Evolutionary conservation across 1,139 yeast genomes (phyloP), one percentile per base, ranked within the genome.

Genomic region (Lodderomyces elongisporus): DNA sequence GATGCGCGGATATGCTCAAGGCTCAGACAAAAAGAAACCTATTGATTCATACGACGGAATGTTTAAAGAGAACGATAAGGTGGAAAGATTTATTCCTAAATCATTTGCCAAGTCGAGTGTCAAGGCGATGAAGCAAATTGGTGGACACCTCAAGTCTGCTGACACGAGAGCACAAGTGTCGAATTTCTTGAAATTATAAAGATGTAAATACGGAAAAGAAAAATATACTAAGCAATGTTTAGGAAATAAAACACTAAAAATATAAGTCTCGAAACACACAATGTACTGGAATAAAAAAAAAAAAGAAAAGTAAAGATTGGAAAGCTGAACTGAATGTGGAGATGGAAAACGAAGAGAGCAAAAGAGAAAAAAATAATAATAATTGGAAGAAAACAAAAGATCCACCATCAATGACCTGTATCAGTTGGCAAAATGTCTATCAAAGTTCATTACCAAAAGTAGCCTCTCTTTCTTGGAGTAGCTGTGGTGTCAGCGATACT

Each of bases 31-130:
- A 37, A 52, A 62, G 37, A 82, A 79, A 51, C 89, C 91, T 7
- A 70, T 79, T 29, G 73, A 70, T 22, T 83, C 88, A 0, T 87
- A 81, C 51, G 88, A 74, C 33, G 96, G 96, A 26, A 70, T 82
- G 39, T 72, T 83, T 43, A 82, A 84, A 29, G 83, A 80, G 32
- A 79, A 83, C 40, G 76, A 71, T 33, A 76, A 77, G 41, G 82
- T 94, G 6, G 71, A 79, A 53, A 80, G 83, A 17, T 88, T 82
- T 52, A 71, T 87, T 25, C 77, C 91, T 28, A 70, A 66, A 43
- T 62, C 58, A 29, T 49, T 69, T 35, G 67, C 60, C 61, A 52
- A 64, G 61, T 39, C 55, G 51, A 60, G 68, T 65, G 62, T 52
- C 46, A 37, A 66, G 58, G 51, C 56, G 46, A 46, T 72, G 58